Conservation (phyloP, 23 red algal genomes). For the Cyanidiococcus yangmingshanensis region DNA sequence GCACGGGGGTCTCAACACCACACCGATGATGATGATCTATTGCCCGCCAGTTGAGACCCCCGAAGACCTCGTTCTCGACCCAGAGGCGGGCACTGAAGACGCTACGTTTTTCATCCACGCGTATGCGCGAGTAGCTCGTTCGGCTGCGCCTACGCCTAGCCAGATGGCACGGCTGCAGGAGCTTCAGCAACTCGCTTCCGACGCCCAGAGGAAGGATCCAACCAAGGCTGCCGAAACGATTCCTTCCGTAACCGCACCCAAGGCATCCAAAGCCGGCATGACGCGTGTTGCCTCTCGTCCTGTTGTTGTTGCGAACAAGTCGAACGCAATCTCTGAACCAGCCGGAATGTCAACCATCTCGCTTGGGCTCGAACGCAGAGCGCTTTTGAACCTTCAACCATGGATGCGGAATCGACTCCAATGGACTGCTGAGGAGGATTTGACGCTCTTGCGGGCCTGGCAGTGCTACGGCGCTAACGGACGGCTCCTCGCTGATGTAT, state of each 20-base stretch:
- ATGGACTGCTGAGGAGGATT: neutral
- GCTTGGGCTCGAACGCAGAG: neutral
- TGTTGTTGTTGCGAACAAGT: slow-evolving; percentile 15
- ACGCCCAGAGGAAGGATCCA: slow-evolving; percentile 21
- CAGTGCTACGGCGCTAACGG: neutral
- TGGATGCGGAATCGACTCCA: neutral
- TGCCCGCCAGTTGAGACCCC: slow-evolving; percentile 30
- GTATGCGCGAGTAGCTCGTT: slow-evolving; percentile 64
- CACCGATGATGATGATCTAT: neutral
- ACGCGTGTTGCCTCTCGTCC: neutral
- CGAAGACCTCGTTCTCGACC: slow-evolving; percentile 59
- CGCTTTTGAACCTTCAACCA: neutral
- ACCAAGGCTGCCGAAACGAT: too few species aligned
- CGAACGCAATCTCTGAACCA: slow-evolving; percentile 12
- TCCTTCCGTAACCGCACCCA: neutral
- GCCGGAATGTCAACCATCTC: neutral
- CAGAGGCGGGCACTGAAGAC: slow-evolving; percentile 74
- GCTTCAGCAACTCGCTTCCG: neutral
- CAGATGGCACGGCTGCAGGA: slow-evolving; percentile 42
- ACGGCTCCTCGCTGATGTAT: neutral
- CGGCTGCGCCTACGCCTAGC: slow-evolving; percentile 32
- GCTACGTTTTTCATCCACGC: slow-evolving; percentile 75
- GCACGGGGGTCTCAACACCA: neutral
- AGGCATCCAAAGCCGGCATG: neutral
- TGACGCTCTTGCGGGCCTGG: neutral